Conservation (phyloP, 106 monocot genomes). For the Phalaenopsis aphrodite region DNA sequence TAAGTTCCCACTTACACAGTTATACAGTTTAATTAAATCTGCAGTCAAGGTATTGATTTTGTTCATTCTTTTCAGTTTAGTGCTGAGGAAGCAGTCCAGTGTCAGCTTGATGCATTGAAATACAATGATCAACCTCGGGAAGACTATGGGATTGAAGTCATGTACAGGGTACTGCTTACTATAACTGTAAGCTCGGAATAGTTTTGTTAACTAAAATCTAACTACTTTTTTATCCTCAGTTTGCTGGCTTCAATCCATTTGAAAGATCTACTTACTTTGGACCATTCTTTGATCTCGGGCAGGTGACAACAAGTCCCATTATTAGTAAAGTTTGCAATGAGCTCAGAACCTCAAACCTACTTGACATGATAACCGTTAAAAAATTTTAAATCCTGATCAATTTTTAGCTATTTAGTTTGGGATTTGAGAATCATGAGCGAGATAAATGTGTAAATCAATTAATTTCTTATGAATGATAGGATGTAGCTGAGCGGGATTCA, state of each 20-base stretch:
- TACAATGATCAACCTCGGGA: conserved; percentile 83
- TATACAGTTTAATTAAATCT: not conserved
- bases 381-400: too few species aligned
- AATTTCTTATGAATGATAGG: too few species aligned
- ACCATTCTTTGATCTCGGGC: conserved; percentile 81
- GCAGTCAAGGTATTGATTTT: not conserved
- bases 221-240: conserved; percentile 33
- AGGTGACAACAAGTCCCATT: conserved; percentile 25
- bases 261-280: conserved; percentile 93
- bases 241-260: conserved; percentile 96
- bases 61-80: conserved; percentile 50
- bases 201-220: conserved; percentile 3
- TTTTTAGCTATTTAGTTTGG: too few species aligned
- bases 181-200: not conserved
- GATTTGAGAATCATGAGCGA: too few species aligned
- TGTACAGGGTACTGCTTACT: conserved; percentile 66
- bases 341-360: too few species aligned
- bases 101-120: conserved; percentile 81
- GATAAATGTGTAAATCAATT: too few species aligned
- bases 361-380: too few species aligned
- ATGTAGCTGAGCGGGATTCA: too few species aligned
- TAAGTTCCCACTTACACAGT: not conserved
- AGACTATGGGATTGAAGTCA: conserved; percentile 91
- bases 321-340: not conserved
- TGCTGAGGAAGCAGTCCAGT: conserved; percentile 81